Evolutionary conservation across 2,329 filamentous ascomycete species (phyloP), one percentile per base, ranked within the genome.

Genomic region (Aspergillus jensenii): DNA sequence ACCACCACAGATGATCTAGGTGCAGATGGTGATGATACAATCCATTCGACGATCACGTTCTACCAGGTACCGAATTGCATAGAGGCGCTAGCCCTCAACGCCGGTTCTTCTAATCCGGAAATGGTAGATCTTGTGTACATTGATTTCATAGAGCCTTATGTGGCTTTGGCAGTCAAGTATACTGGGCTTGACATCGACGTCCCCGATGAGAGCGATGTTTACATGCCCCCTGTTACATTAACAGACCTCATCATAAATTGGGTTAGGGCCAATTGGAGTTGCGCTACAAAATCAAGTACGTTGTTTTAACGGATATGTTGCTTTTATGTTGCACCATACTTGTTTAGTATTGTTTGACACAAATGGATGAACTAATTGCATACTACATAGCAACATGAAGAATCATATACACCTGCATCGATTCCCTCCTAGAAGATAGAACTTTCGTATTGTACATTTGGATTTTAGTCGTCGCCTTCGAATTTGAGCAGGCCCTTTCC

Each of bases 401-500:
- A 17, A 25, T 31, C 47, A 50, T 40, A 25, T 39, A 15, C 6
- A 14, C 27, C 4, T 3, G n/a, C 25, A 31, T n/a, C 14, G 7
- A 46, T 15, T 27, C 8, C 8, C 27, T 19, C 11, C 37, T 21
- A 7, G 19, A 19, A 11, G 21, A 41, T 33, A 15, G 17, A 9
- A 52, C 3, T 37, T 8, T 5, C 51, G 35, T 63, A 62, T 64
- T 45, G 40, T 65, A 66, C 60, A 68, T 33, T 33, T 33, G 15
- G n/a, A n/a, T 8, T 54, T 64, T 64, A 66, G 52, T 75, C 74
- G 15, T 72, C 71, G 9, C 71, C 79, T 23, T 83, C 83, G 75
- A 95, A 98, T 5, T 93, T 84, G 73, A 98, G 95, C 3, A 99
- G 84, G 0, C 92, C 90, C 80, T 99, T 99, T 11, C 93, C 93